Evolutionary conservation across 1,284 basidiomycete genomes (phyloP).

Genomic region (Ustilago sp.): DNA sequence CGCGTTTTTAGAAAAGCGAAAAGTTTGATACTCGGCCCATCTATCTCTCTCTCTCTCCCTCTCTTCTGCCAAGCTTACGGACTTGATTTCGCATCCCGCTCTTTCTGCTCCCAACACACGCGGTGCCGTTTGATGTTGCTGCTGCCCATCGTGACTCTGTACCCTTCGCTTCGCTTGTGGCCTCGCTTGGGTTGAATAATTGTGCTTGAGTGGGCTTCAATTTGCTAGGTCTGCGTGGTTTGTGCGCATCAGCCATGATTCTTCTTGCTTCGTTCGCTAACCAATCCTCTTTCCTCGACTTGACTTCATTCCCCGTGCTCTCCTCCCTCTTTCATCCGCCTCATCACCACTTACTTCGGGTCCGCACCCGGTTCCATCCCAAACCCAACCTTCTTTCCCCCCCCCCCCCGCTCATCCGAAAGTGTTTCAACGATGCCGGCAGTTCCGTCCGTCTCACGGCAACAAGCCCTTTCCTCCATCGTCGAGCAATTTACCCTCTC

Average conservation of each 20-base stretch:
- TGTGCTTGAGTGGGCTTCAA: neutral
- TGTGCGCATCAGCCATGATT: conserved; percentile 15
- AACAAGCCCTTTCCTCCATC: conserved; percentile 45
- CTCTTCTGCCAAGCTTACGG: neutral
- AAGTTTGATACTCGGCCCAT: conserved; percentile 3
- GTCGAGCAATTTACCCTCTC: conserved; percentile 53
- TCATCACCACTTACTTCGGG: neutral
- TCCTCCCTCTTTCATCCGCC: neutral
- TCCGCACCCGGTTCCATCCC: neutral
- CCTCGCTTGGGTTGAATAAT: neutral
- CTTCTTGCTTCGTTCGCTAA: neutral
- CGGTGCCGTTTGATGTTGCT: neutral
- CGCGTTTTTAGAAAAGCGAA: too few relatives aligned
- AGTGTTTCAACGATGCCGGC: conserved; percentile 41
- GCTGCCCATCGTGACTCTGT: neutral
- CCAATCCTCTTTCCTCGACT: conserved; percentile 2
- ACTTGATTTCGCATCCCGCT: conserved; percentile 3
- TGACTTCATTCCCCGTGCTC: neutral
- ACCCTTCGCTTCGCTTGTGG: neutral
- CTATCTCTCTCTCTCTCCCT: neutral
- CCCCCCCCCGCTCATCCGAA: neutral
- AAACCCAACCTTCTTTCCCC: neutral
- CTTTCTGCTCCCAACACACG: neutral
- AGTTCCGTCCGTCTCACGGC: conserved; percentile 44
- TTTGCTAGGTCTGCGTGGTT: neutral